A percentile compares a stretch with the other conserved stretches of the same genome.
Conservation (phyloP, 1,139 yeast genomes). For the Blastobotrys serpentis region DNA sequence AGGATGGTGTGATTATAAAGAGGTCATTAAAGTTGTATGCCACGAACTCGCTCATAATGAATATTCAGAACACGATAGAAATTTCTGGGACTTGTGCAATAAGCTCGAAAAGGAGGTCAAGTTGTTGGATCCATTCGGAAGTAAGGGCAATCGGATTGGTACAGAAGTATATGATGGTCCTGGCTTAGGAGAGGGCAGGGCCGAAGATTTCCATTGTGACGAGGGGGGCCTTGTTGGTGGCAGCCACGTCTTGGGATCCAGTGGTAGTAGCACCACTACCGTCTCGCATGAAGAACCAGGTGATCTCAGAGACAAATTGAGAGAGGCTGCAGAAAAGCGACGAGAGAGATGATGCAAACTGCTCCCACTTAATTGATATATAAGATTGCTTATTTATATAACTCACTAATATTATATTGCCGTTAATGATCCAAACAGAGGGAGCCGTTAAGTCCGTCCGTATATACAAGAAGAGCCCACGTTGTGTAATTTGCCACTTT, state of each 20-base stretch:
- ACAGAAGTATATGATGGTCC: constrained; percentile 31
- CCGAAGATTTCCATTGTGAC: constrained; percentile 27
- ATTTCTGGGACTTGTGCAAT: constrained; percentile 41
- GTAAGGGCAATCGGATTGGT: constrained; percentile 24
- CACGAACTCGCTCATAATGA: constrained; percentile 45
- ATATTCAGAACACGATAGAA: constrained; percentile 38
- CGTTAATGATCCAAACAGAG: not conserved
- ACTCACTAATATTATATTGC: not conserved
- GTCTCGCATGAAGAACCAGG: constrained; percentile 11
- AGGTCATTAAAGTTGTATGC: constrained; percentile 40
- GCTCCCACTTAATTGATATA: too few relatives aligned
- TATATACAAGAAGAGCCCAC: too few relatives aligned
- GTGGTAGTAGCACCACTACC: too few relatives aligned
- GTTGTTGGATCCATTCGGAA: constrained; percentile 36
- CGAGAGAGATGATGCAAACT: constrained; percentile 3
- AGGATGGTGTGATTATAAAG: constrained; percentile 41
- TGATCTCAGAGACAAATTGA: constrained; percentile 8
- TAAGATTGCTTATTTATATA: too few relatives aligned
- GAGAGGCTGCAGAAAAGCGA: constrained; percentile 9
- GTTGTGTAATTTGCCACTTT: not conserved
- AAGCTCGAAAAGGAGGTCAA: constrained; percentile 39
- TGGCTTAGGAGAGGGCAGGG: constrained; percentile 22
- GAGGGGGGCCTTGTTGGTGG: constrained; percentile 35
- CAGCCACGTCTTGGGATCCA: constrained; percentile 26
- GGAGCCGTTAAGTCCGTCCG: too few relatives aligned